Conservation (phyloP, 345 rosid genomes). For the Schrenkiella parvula region DNA sequence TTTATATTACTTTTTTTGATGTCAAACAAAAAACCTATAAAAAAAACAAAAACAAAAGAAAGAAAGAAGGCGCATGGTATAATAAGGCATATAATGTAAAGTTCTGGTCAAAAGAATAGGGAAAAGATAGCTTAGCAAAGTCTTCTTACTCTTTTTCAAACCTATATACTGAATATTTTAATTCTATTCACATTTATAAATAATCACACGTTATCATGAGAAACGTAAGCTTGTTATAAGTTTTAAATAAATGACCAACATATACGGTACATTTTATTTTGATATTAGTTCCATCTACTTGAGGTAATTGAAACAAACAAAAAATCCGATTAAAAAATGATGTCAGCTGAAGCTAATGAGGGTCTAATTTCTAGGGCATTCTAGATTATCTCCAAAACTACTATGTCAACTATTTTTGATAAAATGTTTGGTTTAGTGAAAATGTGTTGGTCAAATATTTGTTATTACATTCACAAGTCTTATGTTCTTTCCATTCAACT, state of each 20-base stretch:
- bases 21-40: too few species aligned
- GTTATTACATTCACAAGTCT: background rate
- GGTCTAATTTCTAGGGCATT: background rate
- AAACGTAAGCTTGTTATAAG: too few species aligned
- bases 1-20: too few species aligned
- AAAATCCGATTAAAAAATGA: constrained; percentile 7
- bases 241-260: background rate
- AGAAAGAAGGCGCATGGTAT: background rate
- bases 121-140: constrained; percentile 5
- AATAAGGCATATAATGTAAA: background rate
- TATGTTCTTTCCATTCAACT: background rate
- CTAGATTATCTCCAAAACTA: constrained; percentile 11
- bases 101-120: constrained; percentile 19
- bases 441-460: background rate
- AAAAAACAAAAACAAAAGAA: too few species aligned
- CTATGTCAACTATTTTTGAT: constrained; percentile 4
- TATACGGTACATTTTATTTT: background rate
- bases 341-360: background rate
- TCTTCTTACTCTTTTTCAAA: background rate
- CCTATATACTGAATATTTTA: constrained; percentile 1
- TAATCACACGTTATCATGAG: background rate
- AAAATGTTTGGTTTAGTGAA: background rate
- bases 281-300: background rate
- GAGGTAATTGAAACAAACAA: background rate
- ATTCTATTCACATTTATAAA: constrained; percentile 7